Evolutionary conservation across 148 eudicot genomes (phyloP).

Genomic region (Chenopodium album): DNA sequence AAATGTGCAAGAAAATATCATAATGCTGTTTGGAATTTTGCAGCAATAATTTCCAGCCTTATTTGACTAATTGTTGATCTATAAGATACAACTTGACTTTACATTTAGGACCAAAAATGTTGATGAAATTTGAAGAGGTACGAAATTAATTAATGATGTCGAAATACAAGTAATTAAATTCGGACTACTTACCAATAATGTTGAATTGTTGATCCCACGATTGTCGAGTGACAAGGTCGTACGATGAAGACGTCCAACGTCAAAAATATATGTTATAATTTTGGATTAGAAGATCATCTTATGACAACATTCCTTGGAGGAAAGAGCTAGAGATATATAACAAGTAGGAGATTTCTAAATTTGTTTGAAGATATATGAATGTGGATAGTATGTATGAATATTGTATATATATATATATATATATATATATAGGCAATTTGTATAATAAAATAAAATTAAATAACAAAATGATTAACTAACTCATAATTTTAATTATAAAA

Average conservation of each 20-base stretch:
- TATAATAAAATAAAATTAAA: no score
- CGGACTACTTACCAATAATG: neutral
- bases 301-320: no score
- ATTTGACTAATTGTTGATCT: neutral
- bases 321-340: no score
- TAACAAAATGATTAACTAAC: no score
- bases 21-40: neutral
- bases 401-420: no score
- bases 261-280: neutral
- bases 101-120: neutral
- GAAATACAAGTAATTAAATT: neutral
- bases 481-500: no score
- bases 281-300: no score
- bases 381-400: neutral
- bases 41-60: neutral
- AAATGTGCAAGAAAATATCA: no score
- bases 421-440: neutral
- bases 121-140: neutral
- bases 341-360: no score
- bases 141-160: neutral
- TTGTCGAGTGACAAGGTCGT: no score
- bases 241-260: no score
- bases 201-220: neutral
- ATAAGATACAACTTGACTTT: no score
- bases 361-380: neutral